Base-by-base conservation (phyloP, 2,329 filamentous ascomycete genomes). In the Phyllosticta citriasiana region DNA sequence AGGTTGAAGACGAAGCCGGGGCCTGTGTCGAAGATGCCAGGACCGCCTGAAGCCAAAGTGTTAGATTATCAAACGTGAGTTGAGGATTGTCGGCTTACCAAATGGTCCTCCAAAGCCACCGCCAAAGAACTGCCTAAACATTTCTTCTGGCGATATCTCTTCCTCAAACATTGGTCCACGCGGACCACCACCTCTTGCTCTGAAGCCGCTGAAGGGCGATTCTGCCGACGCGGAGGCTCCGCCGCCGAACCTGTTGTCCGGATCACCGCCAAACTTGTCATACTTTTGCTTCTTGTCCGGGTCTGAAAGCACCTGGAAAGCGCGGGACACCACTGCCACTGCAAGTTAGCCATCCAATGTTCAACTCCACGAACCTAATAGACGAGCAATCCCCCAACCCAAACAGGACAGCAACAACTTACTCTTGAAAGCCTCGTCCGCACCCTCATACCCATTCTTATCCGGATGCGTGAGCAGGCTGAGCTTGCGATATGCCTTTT, bases 341-440 rank as follows among this genome's bases (percentile, higher is more conserved):
- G n/a, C 33, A 10, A 50, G 33, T 55, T 33, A 60, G 54, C 40
- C 50, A 25, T 14, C 25, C 33, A 24, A 2, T 6, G 30, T 4
- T 25, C 16, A 35, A 8, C 35, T 12, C 30, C 19, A 27, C 54
- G 8, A 60, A 27, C 19, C 27, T 1, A 33, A 51, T 24, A 19
- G 25, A 25, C 22, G 6, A 12, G 10, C 55, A 27, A 33, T 26
- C 27, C 19, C 6, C 14, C 30, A 16, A 55, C 10, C 25, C 19
- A 22, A 55, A 16, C 27, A 30, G 27, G 4, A 6, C 5, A 27
- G 22, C 35, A 35, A 26, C 50, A 8, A 77, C 81, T 74, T 71
- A 85, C 83, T 89, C 80, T 99, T 99, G 79, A 99, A 99, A 33
- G 94, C 94, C 78, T 99, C 94, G 73, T 97, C 94, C 60, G 94